These are phyloP conservation scores for Teratosphaeriaceae sp. DNA, from an alignment of 2,329 filamentous ascomycete species.

Conservation along the genomic window DNA sequence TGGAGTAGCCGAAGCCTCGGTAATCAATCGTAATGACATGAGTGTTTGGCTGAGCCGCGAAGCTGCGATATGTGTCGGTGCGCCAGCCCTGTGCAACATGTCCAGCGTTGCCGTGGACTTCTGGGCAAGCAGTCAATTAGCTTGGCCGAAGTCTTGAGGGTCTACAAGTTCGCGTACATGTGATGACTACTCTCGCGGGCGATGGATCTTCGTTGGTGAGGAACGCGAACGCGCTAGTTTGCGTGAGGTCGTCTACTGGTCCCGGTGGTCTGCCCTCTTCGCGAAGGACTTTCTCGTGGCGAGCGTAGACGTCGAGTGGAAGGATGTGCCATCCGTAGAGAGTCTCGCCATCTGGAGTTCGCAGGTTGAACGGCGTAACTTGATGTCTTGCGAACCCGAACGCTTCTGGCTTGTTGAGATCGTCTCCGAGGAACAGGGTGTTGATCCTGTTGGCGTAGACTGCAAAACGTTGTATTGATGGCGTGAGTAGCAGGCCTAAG, in stretches of 20 bases:
- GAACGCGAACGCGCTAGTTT: conserved; percentile 53
- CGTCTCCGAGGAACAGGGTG: conserved; percentile 55
- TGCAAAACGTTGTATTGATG: too few species aligned
- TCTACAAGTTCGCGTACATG: neutral
- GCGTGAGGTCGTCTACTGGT: conserved; percentile 48
- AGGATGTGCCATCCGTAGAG: conserved; percentile 48
- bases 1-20: conserved; percentile 52
- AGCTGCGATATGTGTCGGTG: conserved; percentile 49
- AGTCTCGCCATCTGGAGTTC: conserved; percentile 34
- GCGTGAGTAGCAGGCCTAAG: too few species aligned
- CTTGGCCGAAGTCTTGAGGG: neutral
- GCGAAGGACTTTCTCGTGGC: conserved; percentile 35
- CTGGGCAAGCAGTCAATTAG: conserved; percentile 53
- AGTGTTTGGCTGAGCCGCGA: conserved; percentile 48
- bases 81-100: conserved; percentile 52
- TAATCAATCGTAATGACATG: conserved; percentile 57
- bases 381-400: conserved; percentile 46
- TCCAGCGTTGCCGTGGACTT: conserved; percentile 53
- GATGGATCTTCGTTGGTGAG: too few species aligned
- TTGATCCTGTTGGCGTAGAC: too few species aligned
- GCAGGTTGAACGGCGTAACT: conserved; percentile 43
- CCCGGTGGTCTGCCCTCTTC: conserved; percentile 41
- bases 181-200: neutral
- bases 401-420: conserved; percentile 42
- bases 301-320: conserved; percentile 40